Base-by-base conservation (phyloP, 2,329 filamentous ascomycete genomes). In the Arachnomyces sp. region DNA sequence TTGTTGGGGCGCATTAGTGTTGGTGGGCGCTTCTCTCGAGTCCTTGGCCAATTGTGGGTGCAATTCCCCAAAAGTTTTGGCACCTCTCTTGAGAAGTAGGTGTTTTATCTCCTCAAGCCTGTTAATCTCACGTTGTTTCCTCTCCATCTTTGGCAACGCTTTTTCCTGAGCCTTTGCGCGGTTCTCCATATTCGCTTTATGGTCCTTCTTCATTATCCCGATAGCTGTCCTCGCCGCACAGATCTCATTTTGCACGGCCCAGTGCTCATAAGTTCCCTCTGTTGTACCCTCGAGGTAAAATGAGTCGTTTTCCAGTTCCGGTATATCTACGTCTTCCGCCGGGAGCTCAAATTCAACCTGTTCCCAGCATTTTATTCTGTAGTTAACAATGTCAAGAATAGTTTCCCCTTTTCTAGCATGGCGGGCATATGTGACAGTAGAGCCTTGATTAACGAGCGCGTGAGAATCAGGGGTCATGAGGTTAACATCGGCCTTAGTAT, bases 61-160 rank as follows among this genome's bases (percentile, higher is more conserved):
- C 5, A 86, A 61, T 34, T 88, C 74, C 9, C 60, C 53, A 54
- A 84, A 88, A 0, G 73, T 73, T 59, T 86, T 87, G 2, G 74
- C 84, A 1, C 74, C 78, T 42, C 70, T 76, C 3, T 62, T 58
- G 2, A 81, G 31, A 14, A 90, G 61, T 2, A 58, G 50, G 2
- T 63, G 52, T 50, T 83, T 75, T 1, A 86, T 59, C 14, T 64
- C 53, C 48, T 79, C 65, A 29, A 81, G 73, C 1, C 59, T 42
- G 3, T 57, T 41, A 8, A 60, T 50, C 42, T 66, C 50, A 40
- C 70, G 66, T 2, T 39, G 16, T 31, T 61, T 46, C 20, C 58
- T 28, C 14, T 6, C 29, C 18, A 8, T 28, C 7, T 31, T 31
- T 34, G 2, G 28, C 34, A 9, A 37, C 15, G 9, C 11, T 3